Evolutionary conservation across 192 early-diverging fungal genomes (phyloP), one percentile per base, ranked within the genome.

Genomic region (Globomyces pollinis-pini): DNA sequence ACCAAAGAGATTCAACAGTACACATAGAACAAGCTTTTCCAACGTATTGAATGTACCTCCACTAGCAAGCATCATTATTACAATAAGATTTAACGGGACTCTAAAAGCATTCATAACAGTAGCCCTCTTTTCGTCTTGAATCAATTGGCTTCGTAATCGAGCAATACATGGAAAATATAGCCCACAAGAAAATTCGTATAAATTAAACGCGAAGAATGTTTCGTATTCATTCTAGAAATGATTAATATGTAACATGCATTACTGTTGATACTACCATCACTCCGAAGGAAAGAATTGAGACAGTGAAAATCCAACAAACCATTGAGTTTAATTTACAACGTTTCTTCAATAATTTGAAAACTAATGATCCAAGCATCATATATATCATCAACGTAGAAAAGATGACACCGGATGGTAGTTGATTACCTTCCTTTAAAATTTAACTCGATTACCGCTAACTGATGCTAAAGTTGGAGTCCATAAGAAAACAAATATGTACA

Each of bases 401-500:
- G n/a, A n/a, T n/a, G n/a, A n/a, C n/a, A n/a, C n/a, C n/a, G n/a
- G n/a, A n/a, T n/a, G n/a, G n/a, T n/a, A n/a, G n/a, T n/a, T n/a
- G n/a, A n/a, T n/a, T n/a, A n/a, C n/a, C n/a, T n/a, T n/a, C n/a
- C n/a, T n/a, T n/a, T n/a, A n/a, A n/a, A n/a, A n/a, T n/a, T n/a
- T n/a, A n/a, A n/a, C n/a, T n/a, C n/a, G n/a, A n/a, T n/a, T n/a
- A n/a, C n/a, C n/a, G n/a, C n/a, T n/a, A n/a, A n/a, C n/a, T n/a
- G n/a, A n/a, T n/a, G n/a, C n/a, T n/a, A n/a, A n/a, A n/a, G n/a
- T n/a, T n/a, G 65, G 70, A 1, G 53, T 31, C 70, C 75, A 78
- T 38, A 78, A 57, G 58, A 77, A 78, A 13, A 78, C 68, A 35
- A 78, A 78, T n/a, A 62, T 65, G 36, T 78, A 78, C 76, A 78